These are phyloP conservation scores for Fusarium xyrophilum DNA, from an alignment of 2,329 filamentous ascomycete genomes.

Conservation along the genomic window DNA sequence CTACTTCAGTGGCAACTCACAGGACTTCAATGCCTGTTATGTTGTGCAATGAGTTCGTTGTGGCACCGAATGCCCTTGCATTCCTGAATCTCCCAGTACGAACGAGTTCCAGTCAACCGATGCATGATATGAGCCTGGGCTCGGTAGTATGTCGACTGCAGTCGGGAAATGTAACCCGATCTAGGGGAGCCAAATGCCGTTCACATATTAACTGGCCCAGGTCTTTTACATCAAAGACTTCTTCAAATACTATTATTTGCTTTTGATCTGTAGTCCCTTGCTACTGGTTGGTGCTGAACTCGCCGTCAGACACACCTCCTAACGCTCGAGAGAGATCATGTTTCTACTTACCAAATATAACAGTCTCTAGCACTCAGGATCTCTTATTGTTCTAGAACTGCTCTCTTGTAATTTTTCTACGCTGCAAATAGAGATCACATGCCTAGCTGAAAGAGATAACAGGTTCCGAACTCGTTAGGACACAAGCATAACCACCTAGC, in stretches of 20 bases:
- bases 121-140: not conserved
- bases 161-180: not conserved
- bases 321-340: not conserved
- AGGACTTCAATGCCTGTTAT: not conserved
- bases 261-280: not conserved
- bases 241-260: not conserved
- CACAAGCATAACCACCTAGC: too few species aligned
- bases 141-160: not conserved
- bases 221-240: not conserved
- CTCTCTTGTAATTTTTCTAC: not conserved
- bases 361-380: too few species aligned
- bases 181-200: not conserved
- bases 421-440: not conserved
- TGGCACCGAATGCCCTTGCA: not conserved
- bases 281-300: not conserved
- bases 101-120: not conserved
- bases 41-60: not conserved
- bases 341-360: not conserved
- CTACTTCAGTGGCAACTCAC: constrained; percentile 17
- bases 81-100: not conserved
- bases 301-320: not conserved
- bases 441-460: not conserved
- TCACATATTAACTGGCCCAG: not conserved
- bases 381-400: not conserved
- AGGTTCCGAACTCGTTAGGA: too few species aligned